Evolutionary conservation across 257 asterid genomes (phyloP).

Genomic region (Nyctanthes arbortristis): DNA sequence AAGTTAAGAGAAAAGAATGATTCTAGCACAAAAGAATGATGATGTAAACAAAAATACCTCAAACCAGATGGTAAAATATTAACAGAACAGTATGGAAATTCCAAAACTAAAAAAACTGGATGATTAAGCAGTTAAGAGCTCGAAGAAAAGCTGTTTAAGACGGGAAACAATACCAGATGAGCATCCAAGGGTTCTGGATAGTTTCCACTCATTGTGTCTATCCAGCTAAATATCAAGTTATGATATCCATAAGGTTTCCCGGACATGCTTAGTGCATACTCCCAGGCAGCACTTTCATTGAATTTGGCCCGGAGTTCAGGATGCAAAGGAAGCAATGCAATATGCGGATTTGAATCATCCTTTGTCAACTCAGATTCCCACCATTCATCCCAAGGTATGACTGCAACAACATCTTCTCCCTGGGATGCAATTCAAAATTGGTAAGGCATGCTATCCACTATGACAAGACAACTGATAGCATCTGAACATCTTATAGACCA

Average conservation of each 20-base stretch:
- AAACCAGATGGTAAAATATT: not conserved
- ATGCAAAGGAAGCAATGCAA: constrained; percentile 81
- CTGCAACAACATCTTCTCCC: constrained; percentile 86
- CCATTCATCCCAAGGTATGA: constrained; percentile 95
- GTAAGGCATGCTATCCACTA: not conserved
- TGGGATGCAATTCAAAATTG: constrained; percentile 19
- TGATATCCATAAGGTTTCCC: constrained; percentile 75
- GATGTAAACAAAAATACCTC: not conserved
- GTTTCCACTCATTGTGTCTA: constrained; percentile 45
- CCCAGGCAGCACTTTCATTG: constrained; percentile 88
- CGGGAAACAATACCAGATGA: constrained; percentile 59
- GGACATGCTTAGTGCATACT: constrained; percentile 78
- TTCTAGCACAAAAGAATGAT: not conserved
- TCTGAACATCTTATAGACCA: too few species aligned
- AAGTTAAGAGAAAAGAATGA: not conserved
- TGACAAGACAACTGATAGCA: constrained; percentile 1
- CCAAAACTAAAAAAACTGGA: not conserved
- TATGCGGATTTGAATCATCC: constrained; percentile 82
- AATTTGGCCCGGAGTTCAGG: constrained; percentile 79
- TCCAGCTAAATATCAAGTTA: constrained; percentile 49
- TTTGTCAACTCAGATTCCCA: constrained; percentile 82
- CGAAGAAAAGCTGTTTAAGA: constrained; percentile 1
- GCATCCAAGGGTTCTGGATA: constrained; percentile 59
- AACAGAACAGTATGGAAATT: constrained; percentile 15
- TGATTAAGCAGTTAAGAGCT: not conserved